Conservation (phyloP, 164 flowering plant genomes). For the Akebia trifoliata region DNA sequence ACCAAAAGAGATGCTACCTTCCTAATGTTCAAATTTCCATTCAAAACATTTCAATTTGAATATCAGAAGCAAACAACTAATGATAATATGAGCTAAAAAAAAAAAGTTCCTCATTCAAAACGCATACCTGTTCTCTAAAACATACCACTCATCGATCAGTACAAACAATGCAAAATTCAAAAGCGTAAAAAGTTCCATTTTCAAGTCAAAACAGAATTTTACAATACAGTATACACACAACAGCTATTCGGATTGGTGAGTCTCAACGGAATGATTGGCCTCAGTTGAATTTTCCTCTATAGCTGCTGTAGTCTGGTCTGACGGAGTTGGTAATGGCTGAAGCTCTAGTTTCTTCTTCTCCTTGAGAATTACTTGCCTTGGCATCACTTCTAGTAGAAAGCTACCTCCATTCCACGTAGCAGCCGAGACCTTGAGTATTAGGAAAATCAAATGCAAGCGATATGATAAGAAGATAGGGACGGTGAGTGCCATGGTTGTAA, state of each 20-base stretch:
- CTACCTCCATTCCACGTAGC: slow-evolving; percentile 92
- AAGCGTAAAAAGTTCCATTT: no score
- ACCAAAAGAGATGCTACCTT: neutral
- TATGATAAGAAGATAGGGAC: slow-evolving; percentile 93
- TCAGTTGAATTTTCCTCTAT: slow-evolving; percentile 12
- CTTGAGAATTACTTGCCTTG: slow-evolving; percentile 80
- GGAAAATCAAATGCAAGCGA: slow-evolving; percentile 59
- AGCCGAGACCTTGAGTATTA: slow-evolving; percentile 82
- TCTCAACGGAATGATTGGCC: slow-evolving; percentile 8
- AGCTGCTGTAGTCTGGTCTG: slow-evolving; percentile 9
- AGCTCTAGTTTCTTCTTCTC: slow-evolving; percentile 74
- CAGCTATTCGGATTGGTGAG: slow-evolving; percentile 12
- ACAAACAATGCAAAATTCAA: no score
- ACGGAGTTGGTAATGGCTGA: slow-evolving; percentile 26
- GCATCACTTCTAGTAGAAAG: slow-evolving; percentile 94
- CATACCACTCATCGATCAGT: no score
- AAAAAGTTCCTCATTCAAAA: no score
- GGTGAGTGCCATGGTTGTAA: slow-evolving; percentile 87
- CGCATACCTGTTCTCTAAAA: no score
- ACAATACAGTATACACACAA: slow-evolving; percentile 9
- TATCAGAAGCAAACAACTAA: slow-evolving; percentile 2
- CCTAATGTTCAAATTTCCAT: neutral
- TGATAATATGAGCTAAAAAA: neutral
- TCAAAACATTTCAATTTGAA: neutral
- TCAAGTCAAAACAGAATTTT: slow-evolving; percentile 4